Evolutionary conservation across 2,329 filamentous ascomycete genomes (phyloP).

Genomic region (Mariannaea sp.): DNA sequence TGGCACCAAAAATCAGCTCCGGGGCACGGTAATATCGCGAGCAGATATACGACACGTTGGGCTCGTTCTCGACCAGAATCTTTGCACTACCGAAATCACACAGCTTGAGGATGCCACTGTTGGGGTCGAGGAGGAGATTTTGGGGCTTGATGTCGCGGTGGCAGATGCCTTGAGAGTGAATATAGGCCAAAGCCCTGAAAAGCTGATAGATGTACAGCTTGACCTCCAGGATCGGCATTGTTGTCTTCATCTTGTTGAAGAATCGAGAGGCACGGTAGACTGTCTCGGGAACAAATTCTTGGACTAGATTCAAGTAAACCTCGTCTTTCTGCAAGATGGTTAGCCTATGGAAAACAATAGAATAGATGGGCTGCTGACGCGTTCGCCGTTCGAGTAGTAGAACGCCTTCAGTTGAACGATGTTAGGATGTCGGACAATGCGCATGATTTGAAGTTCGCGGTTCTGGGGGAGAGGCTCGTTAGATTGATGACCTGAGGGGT

Average conservation of each 20-base stretch:
- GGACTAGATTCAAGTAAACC: constrained; percentile 96
- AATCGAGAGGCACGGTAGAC: constrained; percentile 97
- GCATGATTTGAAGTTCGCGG: constrained; percentile 98
- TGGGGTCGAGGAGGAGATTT: constrained; percentile 91
- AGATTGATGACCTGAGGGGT: constrained; percentile 12
- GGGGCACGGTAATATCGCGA: constrained; percentile 98
- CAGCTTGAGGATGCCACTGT: constrained; percentile 89
- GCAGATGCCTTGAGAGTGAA: constrained; percentile 98
- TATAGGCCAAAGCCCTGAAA: constrained; percentile 97
- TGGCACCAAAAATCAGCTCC: constrained; percentile 97
- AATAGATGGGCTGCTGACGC: constrained; percentile 66
- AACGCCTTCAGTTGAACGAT: constrained; percentile 99
- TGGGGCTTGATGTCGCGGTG: constrained; percentile 99
- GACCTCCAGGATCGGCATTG: constrained; percentile 97
- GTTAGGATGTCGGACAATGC: constrained; percentile 97
- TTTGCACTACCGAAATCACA: constrained; percentile 99
- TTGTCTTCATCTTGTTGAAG: constrained; percentile 99
- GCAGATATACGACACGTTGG: constrained; percentile 99
- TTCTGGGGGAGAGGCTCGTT: constrained; percentile 67
- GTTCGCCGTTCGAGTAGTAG: constrained; percentile 98
- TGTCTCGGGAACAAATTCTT: constrained; percentile 97
- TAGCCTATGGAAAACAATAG: constrained; percentile 12
- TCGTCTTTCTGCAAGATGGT: constrained; percentile 77
- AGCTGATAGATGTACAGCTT: constrained; percentile 99
- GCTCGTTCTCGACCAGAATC: constrained; percentile 97